These are phyloP conservation scores for Citrus medica DNA, from an alignment of 345 rosid genomes.

Conservation along the genomic window DNA sequence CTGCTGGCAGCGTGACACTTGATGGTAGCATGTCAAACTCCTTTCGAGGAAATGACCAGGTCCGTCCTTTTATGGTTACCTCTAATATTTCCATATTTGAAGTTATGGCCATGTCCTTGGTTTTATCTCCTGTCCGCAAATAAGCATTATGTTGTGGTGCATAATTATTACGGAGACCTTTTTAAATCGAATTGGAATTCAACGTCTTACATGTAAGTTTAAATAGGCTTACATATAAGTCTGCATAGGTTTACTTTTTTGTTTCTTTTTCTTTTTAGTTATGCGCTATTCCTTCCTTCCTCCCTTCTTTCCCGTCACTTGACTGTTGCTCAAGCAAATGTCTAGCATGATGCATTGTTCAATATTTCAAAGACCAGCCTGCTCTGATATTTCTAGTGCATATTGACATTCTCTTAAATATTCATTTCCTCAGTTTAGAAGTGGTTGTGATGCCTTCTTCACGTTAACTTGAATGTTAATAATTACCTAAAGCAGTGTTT, in stretches of 20 bases:
- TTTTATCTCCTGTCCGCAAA: not conserved
- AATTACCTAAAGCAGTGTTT: not conserved
- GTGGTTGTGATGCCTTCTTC: not conserved
- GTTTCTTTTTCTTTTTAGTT: not conserved
- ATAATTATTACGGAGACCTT: not conserved
- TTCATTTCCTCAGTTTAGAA: not conserved
- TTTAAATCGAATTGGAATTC: not conserved
- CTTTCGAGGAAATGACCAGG: conserved; percentile 97
- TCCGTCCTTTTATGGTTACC: conserved; percentile 33
- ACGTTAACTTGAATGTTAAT: not conserved
- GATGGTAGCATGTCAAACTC: conserved; percentile 93
- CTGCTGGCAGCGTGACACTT: conserved; percentile 56
- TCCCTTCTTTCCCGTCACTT: not conserved
- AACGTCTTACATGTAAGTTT: not conserved
- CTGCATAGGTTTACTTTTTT: not conserved
- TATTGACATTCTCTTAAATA: not conserved
- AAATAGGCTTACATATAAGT: not conserved
- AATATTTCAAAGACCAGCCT: not conserved
- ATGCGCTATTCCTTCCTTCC: not conserved
- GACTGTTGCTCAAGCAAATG: not conserved
- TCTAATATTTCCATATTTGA: not conserved
- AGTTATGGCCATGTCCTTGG: not conserved
- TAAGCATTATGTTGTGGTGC: not conserved
- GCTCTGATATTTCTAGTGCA: not conserved
- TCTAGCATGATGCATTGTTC: no score